Conservation (phyloP, 345 rosid genomes). For the Rhodomyrtus tomentosa region DNA sequence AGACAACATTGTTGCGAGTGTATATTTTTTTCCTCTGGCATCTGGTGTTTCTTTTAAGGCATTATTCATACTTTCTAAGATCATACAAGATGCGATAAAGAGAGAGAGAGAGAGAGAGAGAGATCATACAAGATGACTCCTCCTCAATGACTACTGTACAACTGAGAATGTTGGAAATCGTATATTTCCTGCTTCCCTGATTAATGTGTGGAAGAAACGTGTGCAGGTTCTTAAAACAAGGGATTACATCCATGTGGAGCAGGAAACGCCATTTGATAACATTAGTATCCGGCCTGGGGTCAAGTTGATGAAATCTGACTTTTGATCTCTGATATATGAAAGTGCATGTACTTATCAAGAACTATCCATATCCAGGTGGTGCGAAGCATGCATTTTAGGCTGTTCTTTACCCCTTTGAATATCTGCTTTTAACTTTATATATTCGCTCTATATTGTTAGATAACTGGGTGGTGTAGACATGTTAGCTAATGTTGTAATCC, state of each 20-base stretch:
- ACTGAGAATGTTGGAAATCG: not conserved
- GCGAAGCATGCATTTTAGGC: not conserved
- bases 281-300: constrained; percentile 55
- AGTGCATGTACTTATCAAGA: not conserved
- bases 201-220: not conserved
- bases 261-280: constrained; percentile 54
- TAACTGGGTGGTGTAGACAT: constrained; percentile 1
- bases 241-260: constrained; percentile 89
- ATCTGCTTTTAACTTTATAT: not conserved
- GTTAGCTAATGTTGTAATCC: constrained; percentile 1
- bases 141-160: not conserved
- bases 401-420: not conserved
- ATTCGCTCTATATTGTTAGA: not conserved
- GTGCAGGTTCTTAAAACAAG: constrained; percentile 82
- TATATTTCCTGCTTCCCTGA: not conserved
- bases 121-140: not conserved
- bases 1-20: too few species aligned
- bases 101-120: too few species aligned
- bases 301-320: constrained; percentile 80
- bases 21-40: too few species aligned
- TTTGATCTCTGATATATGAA: constrained; percentile 25
- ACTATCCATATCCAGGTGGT: not conserved
- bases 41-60: too few species aligned
- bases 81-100: too few species aligned
- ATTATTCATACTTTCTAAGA: too few species aligned